Base-by-base conservation (phyloP, 805 yeast genomes). In the Candida sanyiensis region DNA sequence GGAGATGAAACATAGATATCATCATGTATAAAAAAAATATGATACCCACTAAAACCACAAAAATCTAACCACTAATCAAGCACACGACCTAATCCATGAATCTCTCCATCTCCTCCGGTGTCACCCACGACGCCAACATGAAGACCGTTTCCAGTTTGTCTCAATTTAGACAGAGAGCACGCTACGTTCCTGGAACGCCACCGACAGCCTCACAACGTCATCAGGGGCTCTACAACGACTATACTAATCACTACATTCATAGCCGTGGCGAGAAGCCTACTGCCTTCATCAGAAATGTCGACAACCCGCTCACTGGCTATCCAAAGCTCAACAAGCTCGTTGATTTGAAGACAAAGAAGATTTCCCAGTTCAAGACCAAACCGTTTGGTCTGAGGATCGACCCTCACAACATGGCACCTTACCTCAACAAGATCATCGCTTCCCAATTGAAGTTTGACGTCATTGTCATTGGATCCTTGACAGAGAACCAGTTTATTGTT, bases 391-490 rank as follows among this genome's bases (percentile, higher is more conserved):
- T 71, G 7, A 66, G 82, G 32, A 72, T 74, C 3, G 59, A 64
- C 12, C 64, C 66, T 9, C 70, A 71, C 23, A 63, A 73, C 38
- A 77, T 87, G 58, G 66, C 76, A 6, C 71, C 72, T 1, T 69
- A 72, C 0, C 62, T 89, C 41, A 70, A 73, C 41, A 54, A 58
- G 16, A 83, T 95, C 94, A 74, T 77, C 23, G 58, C 62, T 13
- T 64, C 64, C 15, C 75, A 77, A 40, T 53, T 84, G 27, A 75
- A 74, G 43, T 90, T 89, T 59, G 96, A 89, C 56, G 95, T 87
- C 9, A 83, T 90, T 11, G 86, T 90, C 95, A 77, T 89, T 39
- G 95, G 95, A 1, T 90, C 93, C 3, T 66, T 90, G 36, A 73
- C 82, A 1, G 89, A 83, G 47, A 78, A 82, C 52, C 88, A 80